Evolutionary conservation across 805 yeast species (phyloP), one percentile per base, ranked within the genome.

Genomic region (Schizosaccharomyces osmophilus): DNA sequence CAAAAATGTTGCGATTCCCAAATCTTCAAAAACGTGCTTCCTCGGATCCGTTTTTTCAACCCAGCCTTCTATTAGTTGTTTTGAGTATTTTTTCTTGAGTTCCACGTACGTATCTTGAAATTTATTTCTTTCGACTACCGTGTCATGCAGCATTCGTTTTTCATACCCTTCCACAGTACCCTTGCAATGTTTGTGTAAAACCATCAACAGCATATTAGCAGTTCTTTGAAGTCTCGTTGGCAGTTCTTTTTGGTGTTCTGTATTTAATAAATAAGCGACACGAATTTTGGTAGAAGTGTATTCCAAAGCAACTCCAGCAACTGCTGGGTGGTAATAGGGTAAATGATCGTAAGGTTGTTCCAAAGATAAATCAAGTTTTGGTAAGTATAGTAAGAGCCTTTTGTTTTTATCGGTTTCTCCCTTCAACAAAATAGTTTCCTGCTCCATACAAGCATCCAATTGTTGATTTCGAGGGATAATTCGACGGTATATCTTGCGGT

Each of bases 11-110:
- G 97, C 97, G 66, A 90, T 89, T 3, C 95, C 94, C 61, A 90
- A 79, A 70, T 90, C 97, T 74, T 90, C 97, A 73, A 89, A 90
- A 0, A 90, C 97, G 72, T 90, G 97, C 70, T 90, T 90, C 66
- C 83, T 79, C 2, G 97, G 97, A 71, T 90, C 97, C 1, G 97
- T 90, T 39, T 83, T 82, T 71, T 90, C 97, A n/a, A 78, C 81
- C 97, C 97, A 90, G 65, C 77, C 78, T 51, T 82, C 85, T 13
- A 88, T 88, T 59, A 90, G 73, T 19, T 73, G 71, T 32, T 82
- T 79, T 0, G 95, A 87, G 69, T 89, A 85, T 70, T 83, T 85
- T 70, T 84, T 85, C 71, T 90, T 90, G 67, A 90, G 75, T 24
- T 79, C 74, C 32, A 87, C 82, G 70, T 90, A 90, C 63, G 85